Base-by-base conservation (phyloP, 148 eudicot genomes). In the Mesembryanthemum crystallinum region DNA sequence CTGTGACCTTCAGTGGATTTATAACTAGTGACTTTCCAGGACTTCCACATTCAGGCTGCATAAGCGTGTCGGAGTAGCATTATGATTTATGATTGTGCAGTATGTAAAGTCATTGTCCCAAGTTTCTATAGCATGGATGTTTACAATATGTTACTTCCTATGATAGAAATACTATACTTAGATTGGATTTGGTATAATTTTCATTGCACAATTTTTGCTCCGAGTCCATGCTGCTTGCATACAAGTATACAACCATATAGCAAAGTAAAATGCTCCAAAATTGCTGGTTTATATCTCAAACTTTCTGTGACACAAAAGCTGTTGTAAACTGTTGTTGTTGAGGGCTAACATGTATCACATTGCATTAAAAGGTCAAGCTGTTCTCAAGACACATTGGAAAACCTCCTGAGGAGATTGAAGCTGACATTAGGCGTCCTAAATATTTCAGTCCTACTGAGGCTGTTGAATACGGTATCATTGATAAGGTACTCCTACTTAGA, bases 391-490 rank as follows among this genome's bases (percentile, higher is more conserved):
- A 88, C 77, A 86, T 77, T 39, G 94, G 98, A 70, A 92, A 94
- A 79, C 64, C 97, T 59, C 73, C 82, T 7, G 94, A 90, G 80
- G 81, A 82, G 89, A 94, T 94, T 77, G 98, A 92, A 86, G 93
- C 82, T 67, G 97, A 94, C 80, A 90, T 94, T 61, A 85, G 89
- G 79, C 92, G 90, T 59, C 98, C 97, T 69, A 94, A 90, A 78
- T 94, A 94, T 84, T 94, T 92, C 69, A 92, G 91, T 84, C 97
- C 99, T 10, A 89, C 90, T 81, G 96, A 95, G 84, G 99, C 99
- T 30, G 91, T 92, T 88, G 97, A 95, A 82, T 95, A 92, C 74
- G 99, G 99, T 61, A 84, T 95, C 77, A 95, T 95, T 73, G 99
- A 95, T 73, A 95, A 95, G 97, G 97, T 92, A 87, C 14, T 37